Base-by-base conservation (phyloP, 2,329 filamentous ascomycete genomes). In the Calonectria henricotiae region DNA sequence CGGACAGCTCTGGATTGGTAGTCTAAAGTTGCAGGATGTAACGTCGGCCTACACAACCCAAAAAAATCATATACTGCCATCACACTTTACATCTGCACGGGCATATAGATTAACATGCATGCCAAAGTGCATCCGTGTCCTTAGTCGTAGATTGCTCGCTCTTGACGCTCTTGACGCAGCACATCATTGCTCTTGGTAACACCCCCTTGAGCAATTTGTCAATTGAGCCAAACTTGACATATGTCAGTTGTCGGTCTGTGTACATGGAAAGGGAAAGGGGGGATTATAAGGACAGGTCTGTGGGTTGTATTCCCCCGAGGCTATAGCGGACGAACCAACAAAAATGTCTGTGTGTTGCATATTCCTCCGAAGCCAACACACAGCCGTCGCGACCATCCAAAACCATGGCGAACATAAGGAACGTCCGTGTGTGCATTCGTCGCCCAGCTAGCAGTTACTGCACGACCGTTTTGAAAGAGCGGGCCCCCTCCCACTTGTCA, bases 401-500 rank as follows among this genome's bases (percentile, higher is more conserved):
- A 37, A n/a, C 51, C 51, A 30, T 55, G 12, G 51, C 20, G 9
- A 23, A 35, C 23, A 30, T 23, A 51, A 46, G 20, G 7, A n/a
- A 43, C 35, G 46, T 49, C 62, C 30, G 46, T 64, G 62, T 54
- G 44, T 51, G 32, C 23, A 20, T 51, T 43, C 55, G 12, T 43
- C 37, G 46, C 13, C 46, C 41, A 43, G n/a, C 41, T 43, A 49
- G 23, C 32, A 12, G 15, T 35, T 25, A 32, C 62, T 68, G 61
- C 66, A 64, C 49, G 32, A 61, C 66, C 61, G 66, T 68, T 68
- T 39, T 9, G 37, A 35, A 44, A 46, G 30, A 30, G 49, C 25
- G 65, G 65, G 58, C 55, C 39, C 39, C 20, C 20, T 55, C n/a
- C n/a, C n/a, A 20, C 35, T 67, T 46, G n/a, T n/a, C 27, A 32